Evolutionary conservation across 495 filamentous ascomycete species (phyloP).

Genomic region (Podospora fimiseda): DNA sequence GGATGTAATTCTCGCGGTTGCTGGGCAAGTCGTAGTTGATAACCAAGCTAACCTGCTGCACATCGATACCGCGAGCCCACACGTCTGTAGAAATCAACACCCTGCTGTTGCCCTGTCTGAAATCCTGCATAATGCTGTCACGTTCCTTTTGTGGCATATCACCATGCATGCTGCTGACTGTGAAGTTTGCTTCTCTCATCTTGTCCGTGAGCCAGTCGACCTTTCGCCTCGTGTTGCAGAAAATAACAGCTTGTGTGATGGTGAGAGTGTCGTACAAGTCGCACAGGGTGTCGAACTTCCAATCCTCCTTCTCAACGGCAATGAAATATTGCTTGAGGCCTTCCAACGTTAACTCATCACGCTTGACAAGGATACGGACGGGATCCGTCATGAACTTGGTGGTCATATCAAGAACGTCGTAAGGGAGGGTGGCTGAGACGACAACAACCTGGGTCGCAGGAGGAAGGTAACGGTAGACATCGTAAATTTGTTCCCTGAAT

Average conservation of each 20-base stretch:
- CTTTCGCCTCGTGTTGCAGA: conserved; percentile 99
- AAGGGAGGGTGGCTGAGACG: conserved; percentile 93
- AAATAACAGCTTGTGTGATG: conserved; percentile 99
- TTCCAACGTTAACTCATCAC: conserved; percentile 96
- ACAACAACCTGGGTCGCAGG: conserved; percentile 97
- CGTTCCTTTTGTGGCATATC: conserved; percentile 97
- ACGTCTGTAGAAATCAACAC: conserved; percentile 97
- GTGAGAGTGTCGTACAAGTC: conserved; percentile 99
- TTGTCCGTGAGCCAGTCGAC: conserved; percentile 99
- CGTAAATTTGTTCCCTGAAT: conserved; percentile 99
- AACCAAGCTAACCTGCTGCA: conserved; percentile 97
- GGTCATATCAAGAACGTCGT: conserved; percentile 98
- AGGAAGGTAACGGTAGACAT: conserved; percentile 96
- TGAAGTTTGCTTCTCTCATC: conserved; percentile 96
- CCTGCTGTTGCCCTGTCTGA: conserved; percentile 93
- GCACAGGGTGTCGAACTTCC: conserved; percentile 98
- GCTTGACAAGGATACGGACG: conserved; percentile 98
- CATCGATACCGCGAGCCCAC: conserved; percentile 97
- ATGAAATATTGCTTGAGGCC: conserved; percentile 99
- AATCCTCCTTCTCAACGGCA: conserved; percentile 99
- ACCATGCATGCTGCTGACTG: conserved; percentile 98
- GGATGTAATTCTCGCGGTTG: conserved; percentile 99
- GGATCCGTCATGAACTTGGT: conserved; percentile 99
- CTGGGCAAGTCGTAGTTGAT: conserved; percentile 99
- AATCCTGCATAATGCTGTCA: conserved; percentile 99